These are phyloP conservation scores for Penicillium cinerascens DNA, from an alignment of 495 filamentous ascomycete genomes.

Conservation along the genomic window DNA sequence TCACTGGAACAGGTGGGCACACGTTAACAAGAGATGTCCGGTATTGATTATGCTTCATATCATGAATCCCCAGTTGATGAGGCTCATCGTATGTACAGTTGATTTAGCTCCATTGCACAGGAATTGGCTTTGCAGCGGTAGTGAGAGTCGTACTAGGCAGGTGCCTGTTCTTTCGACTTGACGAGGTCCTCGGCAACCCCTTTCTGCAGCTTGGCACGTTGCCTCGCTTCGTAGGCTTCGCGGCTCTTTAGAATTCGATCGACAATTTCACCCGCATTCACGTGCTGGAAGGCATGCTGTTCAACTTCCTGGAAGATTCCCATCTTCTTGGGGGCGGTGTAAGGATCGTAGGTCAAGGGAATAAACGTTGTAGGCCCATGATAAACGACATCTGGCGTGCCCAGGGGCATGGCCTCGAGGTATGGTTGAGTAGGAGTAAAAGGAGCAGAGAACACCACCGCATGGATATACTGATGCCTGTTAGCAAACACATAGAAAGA, in stretches of 20 bases:
- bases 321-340: conserved; percentile 70
- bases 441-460: conserved; percentile 83
- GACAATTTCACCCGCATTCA: conserved; percentile 93
- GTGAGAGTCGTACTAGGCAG: conserved; percentile 6
- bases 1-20: background rate
- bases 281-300: conserved; percentile 71
- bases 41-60: background rate
- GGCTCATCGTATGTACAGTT: conserved; percentile 17
- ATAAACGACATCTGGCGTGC: conserved; percentile 78
- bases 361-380: conserved; percentile 94
- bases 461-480: conserved; percentile 68
- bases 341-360: conserved; percentile 81
- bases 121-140: background rate
- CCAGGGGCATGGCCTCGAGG: conserved; percentile 69
- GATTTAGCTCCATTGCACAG: conserved; percentile 7
- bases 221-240: conserved; percentile 82
- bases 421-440: conserved; percentile 76
- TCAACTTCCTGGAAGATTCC: conserved; percentile 73
- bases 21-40: background rate
- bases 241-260: conserved; percentile 80
- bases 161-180: conserved; percentile 33
- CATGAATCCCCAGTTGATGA: conserved; percentile 16
- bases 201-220: conserved; percentile 84
- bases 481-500: conserved; percentile 16
- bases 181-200: conserved; percentile 60